Evolutionary conservation across 371 early-diverging fungal genomes (phyloP).

Genomic region (Mortierella sp.): DNA sequence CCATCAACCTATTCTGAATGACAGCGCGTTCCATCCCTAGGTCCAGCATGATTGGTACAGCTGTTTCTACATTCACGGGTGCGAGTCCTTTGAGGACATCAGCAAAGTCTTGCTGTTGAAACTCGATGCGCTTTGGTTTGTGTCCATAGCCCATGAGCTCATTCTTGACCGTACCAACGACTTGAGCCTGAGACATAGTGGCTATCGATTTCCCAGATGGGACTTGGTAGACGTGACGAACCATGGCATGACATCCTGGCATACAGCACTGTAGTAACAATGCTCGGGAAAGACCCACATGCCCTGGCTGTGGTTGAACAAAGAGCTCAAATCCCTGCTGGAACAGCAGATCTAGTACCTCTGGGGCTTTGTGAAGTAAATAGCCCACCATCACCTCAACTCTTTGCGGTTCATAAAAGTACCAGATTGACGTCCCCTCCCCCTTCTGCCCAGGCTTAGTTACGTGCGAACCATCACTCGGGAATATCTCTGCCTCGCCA

Average conservation of each 20-base stretch:
- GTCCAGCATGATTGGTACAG: slow-evolving; percentile 15
- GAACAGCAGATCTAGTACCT: slow-evolving; percentile 37
- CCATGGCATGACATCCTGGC: slow-evolving; percentile 44
- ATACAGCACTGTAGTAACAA: slow-evolving; percentile 39
- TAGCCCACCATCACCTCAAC: slow-evolving; percentile 35
- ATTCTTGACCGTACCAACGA: slow-evolving; percentile 9
- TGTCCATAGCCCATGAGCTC: slow-evolving; percentile 28
- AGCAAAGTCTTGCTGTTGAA: slow-evolving; percentile 32
- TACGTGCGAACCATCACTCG: slow-evolving; percentile 43
- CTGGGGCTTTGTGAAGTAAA: slow-evolving; percentile 25
- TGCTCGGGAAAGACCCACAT: slow-evolving; percentile 16
- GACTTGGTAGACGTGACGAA: slow-evolving; percentile 24
- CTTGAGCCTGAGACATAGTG: neutral
- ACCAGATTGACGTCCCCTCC: slow-evolving; percentile 43
- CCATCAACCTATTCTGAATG: slow-evolving; percentile 35
- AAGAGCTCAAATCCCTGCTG: slow-evolving; percentile 37
- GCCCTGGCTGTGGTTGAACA: neutral
- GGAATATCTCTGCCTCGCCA: slow-evolving; percentile 23
- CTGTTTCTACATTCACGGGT: neutral
- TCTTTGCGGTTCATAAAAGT: slow-evolving; percentile 41
- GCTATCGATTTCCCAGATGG: neutral
- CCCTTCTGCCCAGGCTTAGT: slow-evolving; percentile 32
- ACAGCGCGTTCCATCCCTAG: slow-evolving; percentile 38
- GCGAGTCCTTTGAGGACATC: slow-evolving; percentile 23
- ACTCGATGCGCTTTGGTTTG: slow-evolving; percentile 32